phyloP scores from a whole-genome alignment of 2,329 filamentous ascomycete genomes.

The Triangularia verruculosa region DNA sequence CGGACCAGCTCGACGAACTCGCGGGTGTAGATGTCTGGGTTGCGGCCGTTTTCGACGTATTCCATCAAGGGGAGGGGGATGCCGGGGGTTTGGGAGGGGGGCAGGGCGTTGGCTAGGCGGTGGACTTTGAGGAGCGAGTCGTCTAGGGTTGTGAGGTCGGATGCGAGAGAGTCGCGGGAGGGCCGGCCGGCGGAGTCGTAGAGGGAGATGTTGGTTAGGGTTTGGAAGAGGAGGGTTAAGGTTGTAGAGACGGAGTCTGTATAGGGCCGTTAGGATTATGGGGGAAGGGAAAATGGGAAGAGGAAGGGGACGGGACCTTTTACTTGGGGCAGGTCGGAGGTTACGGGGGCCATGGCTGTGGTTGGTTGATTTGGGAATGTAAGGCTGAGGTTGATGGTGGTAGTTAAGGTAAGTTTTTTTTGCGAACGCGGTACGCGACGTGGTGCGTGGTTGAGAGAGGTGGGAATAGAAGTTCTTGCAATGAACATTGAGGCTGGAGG shows the following conservation, averaged over 20 bases:
- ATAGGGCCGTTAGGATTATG: slow-evolving; percentile 4
- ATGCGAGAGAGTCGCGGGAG: slow-evolving; percentile 54
- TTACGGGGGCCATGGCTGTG: slow-evolving; percentile 29
- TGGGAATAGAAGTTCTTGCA: background rate
- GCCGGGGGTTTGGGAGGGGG: slow-evolving; percentile 39
- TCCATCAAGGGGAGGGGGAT: slow-evolving; percentile 62
- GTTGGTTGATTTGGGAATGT: background rate
- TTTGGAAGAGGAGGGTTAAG: slow-evolving; percentile 47
- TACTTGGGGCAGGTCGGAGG: slow-evolving; percentile 26
- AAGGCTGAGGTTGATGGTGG: background rate
- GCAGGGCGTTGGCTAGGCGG: slow-evolving; percentile 39
- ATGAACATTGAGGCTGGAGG: background rate
- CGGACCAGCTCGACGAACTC: slow-evolving; percentile 70
- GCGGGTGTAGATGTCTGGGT: slow-evolving; percentile 71
- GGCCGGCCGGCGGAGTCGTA: slow-evolving; percentile 55
- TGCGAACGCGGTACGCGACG: no score
- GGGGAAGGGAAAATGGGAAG: background rate
- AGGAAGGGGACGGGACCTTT: slow-evolving; percentile 22
- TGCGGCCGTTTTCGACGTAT: slow-evolving; percentile 69
- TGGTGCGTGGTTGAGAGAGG: no score
- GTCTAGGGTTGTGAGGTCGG: slow-evolving; percentile 46
- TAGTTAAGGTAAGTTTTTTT: background rate
- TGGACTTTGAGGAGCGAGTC: slow-evolving; percentile 34
- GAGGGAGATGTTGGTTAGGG: slow-evolving; percentile 60
- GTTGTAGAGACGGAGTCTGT: background rate